phyloP scores from a whole-genome alignment of 176 grass and related monocot genomes.

The Cenchrus purpureus region DNA sequence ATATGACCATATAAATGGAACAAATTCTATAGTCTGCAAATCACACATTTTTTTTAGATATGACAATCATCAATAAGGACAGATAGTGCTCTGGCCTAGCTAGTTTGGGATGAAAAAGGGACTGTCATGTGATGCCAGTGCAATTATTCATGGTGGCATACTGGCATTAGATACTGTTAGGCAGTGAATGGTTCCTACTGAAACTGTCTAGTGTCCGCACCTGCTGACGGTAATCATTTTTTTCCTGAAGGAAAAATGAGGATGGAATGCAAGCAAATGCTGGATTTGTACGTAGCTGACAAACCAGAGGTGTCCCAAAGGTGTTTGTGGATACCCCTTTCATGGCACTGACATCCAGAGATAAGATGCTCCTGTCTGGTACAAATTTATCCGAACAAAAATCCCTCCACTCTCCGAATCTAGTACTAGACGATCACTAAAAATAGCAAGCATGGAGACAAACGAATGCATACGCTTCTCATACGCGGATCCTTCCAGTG shows the following conservation, averaged over 20 bases:
- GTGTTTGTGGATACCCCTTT: neutral
- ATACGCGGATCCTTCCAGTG: neutral
- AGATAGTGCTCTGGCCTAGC: neutral
- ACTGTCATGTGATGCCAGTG: neutral
- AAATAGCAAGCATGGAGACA: neutral
- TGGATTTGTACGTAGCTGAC: neutral
- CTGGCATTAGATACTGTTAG: neutral
- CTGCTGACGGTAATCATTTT: no score
- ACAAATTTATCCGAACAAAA: conserved; percentile 30
- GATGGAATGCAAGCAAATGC: neutral
- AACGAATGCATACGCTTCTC: neutral
- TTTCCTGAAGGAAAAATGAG: neutral
- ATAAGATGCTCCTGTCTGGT: conserved; percentile 11
- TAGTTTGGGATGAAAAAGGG: conserved; percentile 18
- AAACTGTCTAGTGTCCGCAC: neutral
- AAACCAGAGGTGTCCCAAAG: neutral
- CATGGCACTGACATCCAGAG: neutral
- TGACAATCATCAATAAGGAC: neutral
- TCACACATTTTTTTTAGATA: neutral
- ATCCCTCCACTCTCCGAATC: neutral
- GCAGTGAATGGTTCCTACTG: neutral
- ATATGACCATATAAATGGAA: neutral
- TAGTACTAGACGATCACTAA: neutral
- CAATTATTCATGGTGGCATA: neutral
- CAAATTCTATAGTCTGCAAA: conserved; percentile 16